Evolutionary conservation across 2,329 filamentous ascomycete species (phyloP).

Genomic region (Aspergillus uvarum): DNA sequence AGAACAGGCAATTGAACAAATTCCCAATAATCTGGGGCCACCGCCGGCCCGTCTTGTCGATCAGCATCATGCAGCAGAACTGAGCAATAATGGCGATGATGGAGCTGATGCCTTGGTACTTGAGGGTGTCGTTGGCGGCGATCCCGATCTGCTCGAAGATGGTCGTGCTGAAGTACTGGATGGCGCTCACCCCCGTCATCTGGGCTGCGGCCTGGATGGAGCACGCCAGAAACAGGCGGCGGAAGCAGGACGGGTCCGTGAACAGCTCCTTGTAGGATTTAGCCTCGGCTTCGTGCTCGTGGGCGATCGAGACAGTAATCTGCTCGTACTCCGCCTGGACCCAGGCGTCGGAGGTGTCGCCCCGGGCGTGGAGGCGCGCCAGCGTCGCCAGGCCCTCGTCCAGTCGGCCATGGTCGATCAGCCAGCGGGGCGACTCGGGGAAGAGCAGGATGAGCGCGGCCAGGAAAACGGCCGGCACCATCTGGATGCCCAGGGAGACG

Average conservation of each 20-base stretch:
- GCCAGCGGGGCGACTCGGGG: too few species aligned
- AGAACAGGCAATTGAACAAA: background rate
- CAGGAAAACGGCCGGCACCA: background rate
- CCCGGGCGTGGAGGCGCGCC: background rate
- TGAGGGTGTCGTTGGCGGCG: background rate
- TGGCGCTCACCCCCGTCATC: background rate
- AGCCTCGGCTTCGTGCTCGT: too few species aligned
- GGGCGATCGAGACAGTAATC: background rate
- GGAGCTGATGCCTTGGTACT: background rate
- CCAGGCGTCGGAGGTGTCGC: background rate
- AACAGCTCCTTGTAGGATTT: background rate
- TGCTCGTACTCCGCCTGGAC: background rate
- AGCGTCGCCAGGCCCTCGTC: background rate
- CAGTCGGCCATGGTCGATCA: too few species aligned
- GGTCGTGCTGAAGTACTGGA: background rate
- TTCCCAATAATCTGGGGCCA: background rate
- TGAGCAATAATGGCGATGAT: background rate
- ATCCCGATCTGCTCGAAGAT: constrained; percentile 1
- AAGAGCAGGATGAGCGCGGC: too few species aligned
- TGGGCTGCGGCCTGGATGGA: background rate
- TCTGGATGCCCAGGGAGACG: background rate
- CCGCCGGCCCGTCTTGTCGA: background rate
- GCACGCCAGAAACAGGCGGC: background rate
- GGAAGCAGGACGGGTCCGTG: background rate
- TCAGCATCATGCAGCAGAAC: background rate